phyloP scores from a whole-genome alignment of 148 eudicot species.

The Oxyria digyna region DNA sequence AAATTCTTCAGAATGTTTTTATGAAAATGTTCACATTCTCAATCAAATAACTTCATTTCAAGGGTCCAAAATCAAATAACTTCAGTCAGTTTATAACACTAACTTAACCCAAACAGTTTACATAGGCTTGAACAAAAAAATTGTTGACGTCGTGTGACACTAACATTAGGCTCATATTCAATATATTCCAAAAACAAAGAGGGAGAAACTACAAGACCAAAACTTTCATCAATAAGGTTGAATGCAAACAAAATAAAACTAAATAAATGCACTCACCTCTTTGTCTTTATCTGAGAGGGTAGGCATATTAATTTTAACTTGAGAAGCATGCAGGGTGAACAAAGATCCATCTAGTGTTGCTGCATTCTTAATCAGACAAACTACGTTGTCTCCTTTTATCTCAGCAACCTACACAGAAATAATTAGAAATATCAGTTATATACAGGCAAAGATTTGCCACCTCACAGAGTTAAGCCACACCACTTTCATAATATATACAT shows the following conservation, averaged over 20 bases:
- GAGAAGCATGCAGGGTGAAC: constrained; percentile 83
- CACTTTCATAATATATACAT: neutral
- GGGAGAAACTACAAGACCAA: neutral
- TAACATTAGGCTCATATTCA: neutral
- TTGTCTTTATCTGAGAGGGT: constrained; percentile 82
- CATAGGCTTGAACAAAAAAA: too few species aligned
- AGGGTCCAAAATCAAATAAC: neutral
- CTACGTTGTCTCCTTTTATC: constrained; percentile 59
- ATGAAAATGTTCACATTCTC: neutral
- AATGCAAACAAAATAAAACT: neutral
- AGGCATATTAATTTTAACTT: constrained; percentile 72
- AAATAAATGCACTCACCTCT: constrained; percentile 33
- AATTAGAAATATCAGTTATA: neutral
- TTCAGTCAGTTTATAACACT: neutral
- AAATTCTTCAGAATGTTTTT: neutral
- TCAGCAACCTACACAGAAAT: constrained; percentile 53
- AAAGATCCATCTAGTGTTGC: constrained; percentile 75
- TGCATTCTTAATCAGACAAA: constrained; percentile 74
- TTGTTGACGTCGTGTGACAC: too few species aligned
- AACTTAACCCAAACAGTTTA: neutral
- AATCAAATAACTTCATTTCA: neutral
- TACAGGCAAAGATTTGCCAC: neutral
- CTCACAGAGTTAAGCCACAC: neutral
- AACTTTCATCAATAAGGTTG: neutral
- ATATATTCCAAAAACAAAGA: neutral